Evolutionary conservation across 2,329 filamentous ascomycete species (phyloP), one percentile per base, ranked within the genome.

Genomic region (Ascochyta koolunga): DNA sequence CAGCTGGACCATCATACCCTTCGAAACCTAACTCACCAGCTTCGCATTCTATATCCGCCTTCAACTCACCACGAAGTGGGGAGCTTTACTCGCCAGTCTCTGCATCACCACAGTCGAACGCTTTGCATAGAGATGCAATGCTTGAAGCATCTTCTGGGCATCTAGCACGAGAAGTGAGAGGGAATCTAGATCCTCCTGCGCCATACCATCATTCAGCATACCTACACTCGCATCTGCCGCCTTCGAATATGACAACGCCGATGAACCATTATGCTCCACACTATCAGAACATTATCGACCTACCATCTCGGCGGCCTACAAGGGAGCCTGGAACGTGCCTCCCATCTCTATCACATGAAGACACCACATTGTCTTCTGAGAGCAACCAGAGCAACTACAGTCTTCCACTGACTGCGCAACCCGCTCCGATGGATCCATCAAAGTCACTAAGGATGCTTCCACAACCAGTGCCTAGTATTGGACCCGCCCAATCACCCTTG

Each of bases 291-390:
- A 54, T 64, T 15, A 40, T 65, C 9, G 72, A 75, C 15, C 49
- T 70, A 9, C 61, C 67, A n/a, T 69, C 72, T 15, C 62, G 73
- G 15, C 60, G 72, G 25, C 59, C 71, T 15, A 56, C 58, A 29
- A 66, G 71, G 22, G 73, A 75, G 15, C 48, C 64, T 6, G 35
- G 60, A 16, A 61, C 65, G 21, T 45, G 46, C 33, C 61, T 74
- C 8, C 75, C 75, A 18, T 60, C 66, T 11, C 65, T 77, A 29
- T 66, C 66, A n/a, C 74, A 72, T 32, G 72, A 76, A 43, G 74
- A 77, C 35, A 76, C 74, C 3, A 75, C 69, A 0, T 49, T 74
- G 33, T 77, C 75, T n/a, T 76, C 74, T 1, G 71, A 76, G 43
- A 75, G 72, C 33, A 63, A 66, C 4, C 63, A 68, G 18, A 69